Percentiles rank a stretch among this genome's conserved stretches.
Evolutionary conservation across 768 basidiomycete genomes (phyloP).

Genomic region (Cystofilobasidium macerans): DNA sequence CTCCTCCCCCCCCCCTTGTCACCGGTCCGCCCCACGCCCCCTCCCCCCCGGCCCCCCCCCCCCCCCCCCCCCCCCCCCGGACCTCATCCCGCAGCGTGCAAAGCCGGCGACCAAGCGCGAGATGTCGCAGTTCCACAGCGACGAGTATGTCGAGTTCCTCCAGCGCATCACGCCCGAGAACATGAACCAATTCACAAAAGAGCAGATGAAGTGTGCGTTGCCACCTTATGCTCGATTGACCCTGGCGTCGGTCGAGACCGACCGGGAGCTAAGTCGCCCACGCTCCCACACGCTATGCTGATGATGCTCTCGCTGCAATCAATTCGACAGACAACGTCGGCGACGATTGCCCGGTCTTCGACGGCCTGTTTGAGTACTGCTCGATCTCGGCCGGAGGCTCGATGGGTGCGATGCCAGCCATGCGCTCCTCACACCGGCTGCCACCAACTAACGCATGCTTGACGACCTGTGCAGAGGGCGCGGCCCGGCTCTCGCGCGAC

Average conservation of each 20-base stretch:
- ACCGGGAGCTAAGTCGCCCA: too few relatives aligned
- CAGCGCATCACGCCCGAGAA: constrained; percentile 87
- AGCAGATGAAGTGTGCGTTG: constrained; percentile 82
- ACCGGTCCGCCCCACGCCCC: too few relatives aligned
- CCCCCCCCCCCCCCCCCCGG: too few relatives aligned
- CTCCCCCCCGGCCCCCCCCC: too few relatives aligned
- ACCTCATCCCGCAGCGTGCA: constrained; percentile 70
- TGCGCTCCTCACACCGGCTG: not conserved
- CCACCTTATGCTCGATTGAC: not conserved
- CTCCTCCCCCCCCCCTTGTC: too few relatives aligned
- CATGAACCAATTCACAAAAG: constrained; percentile 83
- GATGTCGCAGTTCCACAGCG: constrained; percentile 98
- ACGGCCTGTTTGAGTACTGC: constrained; percentile 96
- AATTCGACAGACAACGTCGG: constrained; percentile 72
- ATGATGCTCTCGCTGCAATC: not conserved
- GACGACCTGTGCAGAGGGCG: constrained; percentile 62
- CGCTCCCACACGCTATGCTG: too few relatives aligned
- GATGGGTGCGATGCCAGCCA: constrained; percentile 59
- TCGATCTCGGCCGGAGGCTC: constrained; percentile 99
- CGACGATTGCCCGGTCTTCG: constrained; percentile 97
- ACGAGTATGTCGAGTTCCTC: constrained; percentile 97
- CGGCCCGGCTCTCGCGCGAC: constrained; percentile 83
- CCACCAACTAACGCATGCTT: not conserved
- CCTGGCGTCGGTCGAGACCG: not conserved
- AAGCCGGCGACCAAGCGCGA: constrained; percentile 99